These are phyloP conservation scores for Haplographium delicatum DNA, from an alignment of 495 filamentous ascomycete species.

Conservation along the genomic window DNA sequence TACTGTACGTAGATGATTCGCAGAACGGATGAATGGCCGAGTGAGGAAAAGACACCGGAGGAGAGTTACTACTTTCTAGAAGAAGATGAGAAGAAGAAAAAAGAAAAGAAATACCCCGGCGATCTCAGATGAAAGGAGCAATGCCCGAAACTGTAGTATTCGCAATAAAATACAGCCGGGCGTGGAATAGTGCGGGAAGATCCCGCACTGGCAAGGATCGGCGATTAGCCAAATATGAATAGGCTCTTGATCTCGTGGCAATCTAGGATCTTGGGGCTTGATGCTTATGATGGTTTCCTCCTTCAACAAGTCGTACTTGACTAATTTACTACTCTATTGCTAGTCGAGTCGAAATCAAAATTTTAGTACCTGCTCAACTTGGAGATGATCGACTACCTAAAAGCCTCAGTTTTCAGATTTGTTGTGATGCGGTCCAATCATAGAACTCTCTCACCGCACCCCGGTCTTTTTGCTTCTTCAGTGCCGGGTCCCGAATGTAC, in stretches of 20 bases:
- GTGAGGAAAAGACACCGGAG: no score
- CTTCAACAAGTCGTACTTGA: no score
- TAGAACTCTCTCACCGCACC: not conserved
- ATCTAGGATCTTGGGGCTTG: no score
- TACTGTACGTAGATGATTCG: no score
- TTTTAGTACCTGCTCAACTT: not conserved
- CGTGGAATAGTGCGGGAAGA: not conserved
- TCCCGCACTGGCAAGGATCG: not conserved
- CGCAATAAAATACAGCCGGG: no score
- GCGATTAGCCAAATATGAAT: not conserved
- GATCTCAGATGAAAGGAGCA: not conserved
- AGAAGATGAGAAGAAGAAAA: not conserved
- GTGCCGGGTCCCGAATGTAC: not conserved
- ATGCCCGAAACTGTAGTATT: not conserved
- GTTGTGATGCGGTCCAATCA: not conserved
- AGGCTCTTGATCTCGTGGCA: constrained; percentile 5
- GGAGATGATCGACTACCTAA: not conserved
- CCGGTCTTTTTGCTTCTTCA: not conserved
- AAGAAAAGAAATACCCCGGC: not conserved
- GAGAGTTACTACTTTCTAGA: no score
- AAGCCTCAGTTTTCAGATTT: not conserved
- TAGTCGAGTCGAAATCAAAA: not conserved
- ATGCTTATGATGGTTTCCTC: no score
- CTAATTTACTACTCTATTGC: no score
- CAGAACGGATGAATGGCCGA: no score